These are phyloP conservation scores for Emergomyces africanus DNA, from an alignment of 2,329 filamentous ascomycete genomes.

Conservation along the genomic window DNA sequence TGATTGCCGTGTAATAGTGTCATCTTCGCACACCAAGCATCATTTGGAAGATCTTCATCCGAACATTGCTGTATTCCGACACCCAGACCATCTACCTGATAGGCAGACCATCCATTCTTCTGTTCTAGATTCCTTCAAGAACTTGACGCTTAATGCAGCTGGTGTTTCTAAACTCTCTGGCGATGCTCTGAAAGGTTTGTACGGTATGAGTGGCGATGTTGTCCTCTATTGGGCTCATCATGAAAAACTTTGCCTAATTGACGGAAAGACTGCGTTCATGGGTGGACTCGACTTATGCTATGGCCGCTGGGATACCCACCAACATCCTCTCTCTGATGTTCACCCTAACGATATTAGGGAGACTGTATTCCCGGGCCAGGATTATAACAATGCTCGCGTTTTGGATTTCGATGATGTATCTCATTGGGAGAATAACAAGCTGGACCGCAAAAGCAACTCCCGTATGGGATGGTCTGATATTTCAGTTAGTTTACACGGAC, in stretches of 20 bases:
- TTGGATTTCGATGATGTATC: constrained; percentile 89
- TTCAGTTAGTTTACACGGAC: constrained; percentile 78
- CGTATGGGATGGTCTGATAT: constrained; percentile 99
- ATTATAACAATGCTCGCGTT: constrained; percentile 95
- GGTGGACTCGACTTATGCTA: constrained; percentile 93
- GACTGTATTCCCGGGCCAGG: constrained; percentile 89
- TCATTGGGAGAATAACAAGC: constrained; percentile 86
- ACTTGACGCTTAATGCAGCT: constrained; percentile 42
- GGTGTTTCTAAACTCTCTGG: constrained; percentile 52
- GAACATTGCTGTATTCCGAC: constrained; percentile 84
- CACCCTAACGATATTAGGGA: constrained; percentile 57
- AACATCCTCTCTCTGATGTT: constrained; percentile 75
- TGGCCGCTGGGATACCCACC: constrained; percentile 79
- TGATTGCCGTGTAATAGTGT: constrained; percentile 33
- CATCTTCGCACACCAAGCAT: constrained; percentile 76
- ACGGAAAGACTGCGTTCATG: constrained; percentile 83
- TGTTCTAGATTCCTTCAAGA: constrained; percentile 43
- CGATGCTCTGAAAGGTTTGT: constrained; percentile 64
- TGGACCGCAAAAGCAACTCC: constrained; percentile 81
- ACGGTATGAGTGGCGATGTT: constrained; percentile 67
- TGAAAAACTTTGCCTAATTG: constrained; percentile 93
- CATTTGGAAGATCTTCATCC: constrained; percentile 88
- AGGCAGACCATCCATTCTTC: constrained; percentile 51
- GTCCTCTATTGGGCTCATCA: constrained; percentile 98
- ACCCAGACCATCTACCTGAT: constrained; percentile 76